Evolutionary conservation across 345 rosid genomes (phyloP).

Genomic region (Mallotus nudiflorus): DNA sequence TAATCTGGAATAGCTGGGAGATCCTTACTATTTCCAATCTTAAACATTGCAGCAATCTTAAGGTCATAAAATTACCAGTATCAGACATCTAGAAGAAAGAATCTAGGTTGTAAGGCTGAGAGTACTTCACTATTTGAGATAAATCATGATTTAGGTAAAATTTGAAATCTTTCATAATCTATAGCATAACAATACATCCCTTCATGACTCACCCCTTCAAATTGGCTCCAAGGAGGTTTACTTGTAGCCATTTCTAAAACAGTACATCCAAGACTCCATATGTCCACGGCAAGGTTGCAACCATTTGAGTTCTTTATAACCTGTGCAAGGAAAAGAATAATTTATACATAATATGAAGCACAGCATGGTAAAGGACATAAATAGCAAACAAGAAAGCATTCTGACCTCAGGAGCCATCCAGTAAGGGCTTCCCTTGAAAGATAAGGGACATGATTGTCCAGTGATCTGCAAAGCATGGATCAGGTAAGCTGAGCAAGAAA

Average conservation of each 20-base stretch:
- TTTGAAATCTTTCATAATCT: slow-evolving; percentile 23
- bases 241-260: slow-evolving; percentile 86
- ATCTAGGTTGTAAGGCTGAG: background rate
- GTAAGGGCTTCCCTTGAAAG: slow-evolving; percentile 83
- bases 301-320: slow-evolving; percentile 64
- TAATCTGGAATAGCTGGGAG: slow-evolving; percentile 71
- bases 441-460: slow-evolving; percentile 74
- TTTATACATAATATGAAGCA: background rate
- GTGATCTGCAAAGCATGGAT: slow-evolving; percentile 50
- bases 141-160: background rate
- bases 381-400: slow-evolving; percentile 1
- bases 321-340: slow-evolving; percentile 28
- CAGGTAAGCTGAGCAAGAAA: background rate
- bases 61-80: slow-evolving; percentile 3
- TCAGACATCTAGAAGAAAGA: slow-evolving; percentile 2
- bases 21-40: slow-evolving; percentile 77
- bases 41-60: slow-evolving; percentile 63
- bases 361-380: background rate
- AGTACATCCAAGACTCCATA: slow-evolving; percentile 90
- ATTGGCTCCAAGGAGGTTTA: slow-evolving; percentile 86
- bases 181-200: no score
- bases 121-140: background rate
- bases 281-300: slow-evolving; percentile 74
- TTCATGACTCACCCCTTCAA: slow-evolving; percentile 56
- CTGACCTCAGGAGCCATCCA: slow-evolving; percentile 89